Base-by-base conservation (phyloP, 2,329 filamentous ascomycete species). In the Neonectria hederae region DNA sequence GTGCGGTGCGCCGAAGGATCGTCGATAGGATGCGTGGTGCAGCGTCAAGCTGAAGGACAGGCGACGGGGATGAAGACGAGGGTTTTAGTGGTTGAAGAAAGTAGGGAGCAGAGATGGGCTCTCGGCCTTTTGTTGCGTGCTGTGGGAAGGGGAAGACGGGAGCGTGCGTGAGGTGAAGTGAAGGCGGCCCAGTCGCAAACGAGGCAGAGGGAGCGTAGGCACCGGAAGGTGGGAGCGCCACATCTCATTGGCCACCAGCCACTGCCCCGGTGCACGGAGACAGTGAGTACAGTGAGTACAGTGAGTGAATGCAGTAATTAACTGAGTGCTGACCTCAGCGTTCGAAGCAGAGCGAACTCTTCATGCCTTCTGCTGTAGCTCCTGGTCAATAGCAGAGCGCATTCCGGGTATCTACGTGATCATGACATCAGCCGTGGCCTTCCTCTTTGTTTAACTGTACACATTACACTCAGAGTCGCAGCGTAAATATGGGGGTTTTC, bases 171-270 rank as follows among this genome's bases (percentile, higher is more conserved):
- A 65, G 66, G 70, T 56, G 57, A 63, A 65, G 63, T 65, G 56
- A 66, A 65, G 55, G 58, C 54, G 51, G 51, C 59, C 58, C 30
- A 61, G 62, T 55, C 42, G 66, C 54, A 46, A 59, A 48, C 45
- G 49, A 53, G 56, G 59, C 52, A 52, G 61, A 59, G 19, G 54
- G 42, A 51, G 30, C 54, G 51, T 67, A 65, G 51, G 66, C 55
- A 49, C 21, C 55, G 38, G 59, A 65, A 72, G 67, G 72, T 71
- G 70, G 73, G 66, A 69, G 66, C 30, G 57, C 43, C 55, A 57
- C 43, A 17, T 54, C 19, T 72, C 57, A 76, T 75, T 76, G 71
- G 75, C 35, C 59, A 60, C 59, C 59, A 59, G 65, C 67, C 60
- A 57, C 55, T 19, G 46, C 59, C 22, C 30, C 28, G 52, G 51